phyloP scores from a whole-genome alignment of 768 basidiomycete genomes.

The Leccinum fibrillosum region DNA sequence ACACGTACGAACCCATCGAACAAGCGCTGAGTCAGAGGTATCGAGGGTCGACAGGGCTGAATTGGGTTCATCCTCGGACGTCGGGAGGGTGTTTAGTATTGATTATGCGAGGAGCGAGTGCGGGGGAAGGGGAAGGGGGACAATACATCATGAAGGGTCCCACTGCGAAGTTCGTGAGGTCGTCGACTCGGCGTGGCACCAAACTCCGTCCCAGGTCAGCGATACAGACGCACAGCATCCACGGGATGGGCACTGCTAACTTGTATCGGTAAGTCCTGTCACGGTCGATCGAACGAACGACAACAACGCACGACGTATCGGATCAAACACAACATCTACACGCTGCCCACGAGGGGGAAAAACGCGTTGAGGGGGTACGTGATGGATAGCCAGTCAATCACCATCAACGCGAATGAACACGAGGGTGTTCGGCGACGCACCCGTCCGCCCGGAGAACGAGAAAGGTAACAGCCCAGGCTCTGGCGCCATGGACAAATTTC shows the following conservation, averaged over 20 bases:
- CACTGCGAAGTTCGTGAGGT: background rate
- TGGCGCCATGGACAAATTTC: background rate
- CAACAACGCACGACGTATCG: background rate
- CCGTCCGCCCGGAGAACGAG: background rate
- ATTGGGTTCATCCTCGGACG: background rate
- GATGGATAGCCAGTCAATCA: background rate
- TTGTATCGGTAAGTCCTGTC: background rate
- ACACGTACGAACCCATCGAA: background rate
- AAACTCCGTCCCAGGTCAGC: background rate
- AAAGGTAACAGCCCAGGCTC: background rate
- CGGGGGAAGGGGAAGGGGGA: background rate
- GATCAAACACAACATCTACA: background rate
- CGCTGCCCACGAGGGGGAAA: background rate
- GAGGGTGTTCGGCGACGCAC: background rate
- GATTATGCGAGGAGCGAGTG: background rate
- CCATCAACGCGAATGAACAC: background rate
- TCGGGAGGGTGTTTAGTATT: background rate
- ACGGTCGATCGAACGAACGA: background rate
- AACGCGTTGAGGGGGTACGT: background rate
- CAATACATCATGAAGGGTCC: background rate
- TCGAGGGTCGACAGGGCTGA: background rate
- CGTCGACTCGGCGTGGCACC: accelerated
- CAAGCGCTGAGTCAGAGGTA: background rate
- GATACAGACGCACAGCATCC: background rate
- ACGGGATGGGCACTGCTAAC: background rate